Conservation (phyloP, 2,329 filamentous ascomycete species). For the Apiospora hydei region DNA sequence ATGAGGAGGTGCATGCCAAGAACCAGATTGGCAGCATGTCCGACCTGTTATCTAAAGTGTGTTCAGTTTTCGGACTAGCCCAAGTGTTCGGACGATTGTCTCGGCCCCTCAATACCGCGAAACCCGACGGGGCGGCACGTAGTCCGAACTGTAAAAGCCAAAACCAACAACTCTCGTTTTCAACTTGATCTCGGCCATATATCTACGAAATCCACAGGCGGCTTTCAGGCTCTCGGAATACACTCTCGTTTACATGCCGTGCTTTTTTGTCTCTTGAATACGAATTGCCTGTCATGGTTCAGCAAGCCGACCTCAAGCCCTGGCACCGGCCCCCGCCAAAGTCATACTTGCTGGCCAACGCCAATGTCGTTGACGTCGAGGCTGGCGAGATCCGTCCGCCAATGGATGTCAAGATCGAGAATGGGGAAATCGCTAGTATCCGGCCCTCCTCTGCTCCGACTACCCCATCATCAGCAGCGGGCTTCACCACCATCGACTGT, state of each 20-base stretch:
- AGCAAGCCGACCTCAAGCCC: slow-evolving; percentile 35
- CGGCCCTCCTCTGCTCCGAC: slow-evolving; percentile 17
- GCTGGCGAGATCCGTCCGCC: slow-evolving; percentile 29
- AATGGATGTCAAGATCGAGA: slow-evolving; percentile 29
- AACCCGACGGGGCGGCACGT: background rate
- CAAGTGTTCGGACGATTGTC: background rate
- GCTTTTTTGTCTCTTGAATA: background rate
- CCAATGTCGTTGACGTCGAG: slow-evolving; percentile 36
- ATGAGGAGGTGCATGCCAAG: background rate
- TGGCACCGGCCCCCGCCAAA: slow-evolving; percentile 35
- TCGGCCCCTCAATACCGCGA: slow-evolving; percentile 13
- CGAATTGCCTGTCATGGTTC: slow-evolving; percentile 30
- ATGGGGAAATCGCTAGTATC: slow-evolving; percentile 34
- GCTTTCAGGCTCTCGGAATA: background rate
- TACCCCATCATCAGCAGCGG: slow-evolving; percentile 26
- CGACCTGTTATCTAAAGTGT: background rate
- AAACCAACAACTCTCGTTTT: background rate
- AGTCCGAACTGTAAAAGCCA: background rate
- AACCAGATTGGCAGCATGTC: background rate
- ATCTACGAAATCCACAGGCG: background rate
- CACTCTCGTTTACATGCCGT: background rate
- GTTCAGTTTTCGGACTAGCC: background rate
- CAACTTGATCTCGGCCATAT: background rate
- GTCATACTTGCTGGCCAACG: slow-evolving; percentile 34
- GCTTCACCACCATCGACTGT: slow-evolving; percentile 29